phyloP scores from a whole-genome alignment of 2,329 filamentous ascomycete genomes.

The Pleomassaria siparia region DNA sequence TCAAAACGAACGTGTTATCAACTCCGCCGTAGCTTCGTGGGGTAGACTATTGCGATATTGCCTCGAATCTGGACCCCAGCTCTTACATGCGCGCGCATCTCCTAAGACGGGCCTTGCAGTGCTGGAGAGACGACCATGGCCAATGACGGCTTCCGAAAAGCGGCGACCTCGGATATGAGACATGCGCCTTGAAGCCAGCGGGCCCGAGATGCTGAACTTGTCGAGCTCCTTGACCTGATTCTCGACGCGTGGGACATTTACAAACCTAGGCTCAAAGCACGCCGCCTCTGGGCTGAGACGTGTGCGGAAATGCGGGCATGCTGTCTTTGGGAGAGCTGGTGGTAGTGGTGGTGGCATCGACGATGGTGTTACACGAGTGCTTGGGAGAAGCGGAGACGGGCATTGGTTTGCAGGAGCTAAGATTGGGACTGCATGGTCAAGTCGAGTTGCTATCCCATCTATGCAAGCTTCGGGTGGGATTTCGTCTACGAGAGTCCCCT shows the following conservation, averaged over 20 bases:
- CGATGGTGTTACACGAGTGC: not conserved
- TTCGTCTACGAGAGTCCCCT: conserved; percentile 17
- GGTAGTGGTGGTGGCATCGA: conserved; percentile 6
- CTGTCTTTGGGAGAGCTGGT: conserved; percentile 17
- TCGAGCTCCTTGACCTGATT: conserved; percentile 10
- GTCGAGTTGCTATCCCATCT: not conserved
- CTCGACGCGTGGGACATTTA: conserved; percentile 1
- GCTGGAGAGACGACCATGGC: conserved; percentile 7
- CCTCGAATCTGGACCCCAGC: conserved; percentile 8
- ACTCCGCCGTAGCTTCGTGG: not conserved
- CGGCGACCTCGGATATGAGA: conserved; percentile 13
- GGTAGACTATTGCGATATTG: not conserved
- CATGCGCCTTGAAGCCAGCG: conserved; percentile 17
- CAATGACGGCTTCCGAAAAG: conserved; percentile 17
- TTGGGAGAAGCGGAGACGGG: conserved; percentile 7
- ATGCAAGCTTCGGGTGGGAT: conserved; percentile 23
- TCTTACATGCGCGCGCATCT: conserved; percentile 1
- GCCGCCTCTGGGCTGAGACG: conserved; percentile 24
- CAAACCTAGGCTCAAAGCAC: conserved; percentile 22
- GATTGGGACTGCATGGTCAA: not conserved
- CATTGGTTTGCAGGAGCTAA: conserved; percentile 3
- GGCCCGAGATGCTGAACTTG: conserved; percentile 24
- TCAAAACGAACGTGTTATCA: not conserved
- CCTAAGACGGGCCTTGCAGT: conserved; percentile 2
- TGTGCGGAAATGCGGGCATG: conserved; percentile 14